Evolutionary conservation across 768 basidiomycete species (phyloP).

Genomic region (Pleurotus platypus): DNA sequence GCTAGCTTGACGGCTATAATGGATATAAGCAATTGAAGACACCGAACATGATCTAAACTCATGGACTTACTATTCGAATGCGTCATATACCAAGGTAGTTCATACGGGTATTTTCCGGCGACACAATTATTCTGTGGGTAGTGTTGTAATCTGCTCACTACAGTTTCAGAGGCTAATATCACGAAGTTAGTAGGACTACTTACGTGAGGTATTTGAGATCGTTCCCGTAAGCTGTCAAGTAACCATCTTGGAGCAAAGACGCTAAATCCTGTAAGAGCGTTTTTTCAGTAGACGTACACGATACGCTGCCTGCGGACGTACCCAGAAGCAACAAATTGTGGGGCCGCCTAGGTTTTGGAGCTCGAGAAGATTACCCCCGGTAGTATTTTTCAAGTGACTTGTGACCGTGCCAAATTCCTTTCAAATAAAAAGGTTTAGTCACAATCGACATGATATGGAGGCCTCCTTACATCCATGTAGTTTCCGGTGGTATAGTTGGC

Average conservation of each 20-base stretch:
- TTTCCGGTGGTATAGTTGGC: conserved; percentile 43
- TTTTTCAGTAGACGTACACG: not conserved
- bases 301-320: conserved; percentile 16
- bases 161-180: not conserved
- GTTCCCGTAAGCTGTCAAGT: conserved; percentile 28
- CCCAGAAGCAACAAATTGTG: conserved; percentile 51
- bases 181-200: conserved; percentile 11
- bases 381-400: conserved; percentile 29
- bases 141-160: conserved; percentile 30
- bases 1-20: conserved; percentile 34
- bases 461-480: conserved; percentile 38
- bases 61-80: conserved; percentile 38
- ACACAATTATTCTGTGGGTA: conserved; percentile 49
- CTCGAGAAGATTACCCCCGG: conserved; percentile 34
- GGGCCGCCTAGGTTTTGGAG: conserved; percentile 43
- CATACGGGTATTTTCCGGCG: conserved; percentile 27
- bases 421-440: not conserved
- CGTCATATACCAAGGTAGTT: conserved; percentile 39
- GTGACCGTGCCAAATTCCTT: conserved; percentile 40
- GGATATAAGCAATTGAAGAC: not conserved
- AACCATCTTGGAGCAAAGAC: conserved; percentile 38
- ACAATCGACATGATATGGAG: not conserved
- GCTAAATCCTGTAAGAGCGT: conserved; percentile 33
- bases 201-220: conserved; percentile 48
- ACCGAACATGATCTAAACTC: not conserved